Evolutionary conservation across 78 protist genomes (phyloP), one percentile per base, ranked within the genome.

Genomic region (Cavenderia fasciculata): DNA sequence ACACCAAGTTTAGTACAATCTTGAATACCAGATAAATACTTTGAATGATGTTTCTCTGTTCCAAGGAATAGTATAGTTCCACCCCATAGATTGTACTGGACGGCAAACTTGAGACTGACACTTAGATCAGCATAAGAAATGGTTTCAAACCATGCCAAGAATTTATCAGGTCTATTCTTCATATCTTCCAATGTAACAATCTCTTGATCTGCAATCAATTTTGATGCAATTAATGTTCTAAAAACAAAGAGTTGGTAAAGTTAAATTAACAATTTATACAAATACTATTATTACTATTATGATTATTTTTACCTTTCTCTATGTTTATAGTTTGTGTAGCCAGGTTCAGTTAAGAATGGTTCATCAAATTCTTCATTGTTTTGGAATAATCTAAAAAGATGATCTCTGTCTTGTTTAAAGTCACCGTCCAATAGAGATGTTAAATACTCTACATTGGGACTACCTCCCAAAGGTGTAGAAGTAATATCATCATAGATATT

Each of bases 41-140:
- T 21, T 43, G 65, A 75, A 36, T 82, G 89, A 68, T 82, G 89
- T 11, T 82, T 68, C 70, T 82, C 68, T 54, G 89, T 82, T 11
- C 89, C 89, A 12, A 82, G 31, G 12, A 82, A 82, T 21, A 82
- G 43, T 14, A 82, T 54, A 49, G 89, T 82, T 25, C 89, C 89
- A 44, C 89, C 89, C 89, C 89, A 82, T 5, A 82, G 33, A 57
- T 82, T 82, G 56, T 82, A 82, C 43, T 82, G 89, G n/a, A 82
- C 89, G 40, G 89, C 89, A 44, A 82, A 82, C 62, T 82, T 82
- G 18, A 82, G 23, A 36, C 63, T 51, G 6, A 82, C 77, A 6
- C 73, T 56, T 41, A 65, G 69, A 68, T 82, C 89, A 68, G 78
- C 65, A 31, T 38, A 23, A 10, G 78, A 52, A 51, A 82, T 68